Conservation (phyloP, 208 protist species). For the Leishmania amazonensis region DNA sequence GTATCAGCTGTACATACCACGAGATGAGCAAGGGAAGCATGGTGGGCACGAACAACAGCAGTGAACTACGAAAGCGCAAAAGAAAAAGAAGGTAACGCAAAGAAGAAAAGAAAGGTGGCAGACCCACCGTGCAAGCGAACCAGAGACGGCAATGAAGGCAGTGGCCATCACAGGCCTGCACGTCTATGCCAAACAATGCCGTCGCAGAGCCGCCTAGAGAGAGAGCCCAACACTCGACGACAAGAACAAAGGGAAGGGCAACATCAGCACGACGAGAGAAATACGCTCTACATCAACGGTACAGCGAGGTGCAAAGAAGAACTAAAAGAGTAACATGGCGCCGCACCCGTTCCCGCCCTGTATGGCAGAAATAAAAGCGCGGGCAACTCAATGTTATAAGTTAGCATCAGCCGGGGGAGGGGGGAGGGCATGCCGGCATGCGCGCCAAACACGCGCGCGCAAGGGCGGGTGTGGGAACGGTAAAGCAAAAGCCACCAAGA, state of each 20-base stretch:
- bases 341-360: neutral
- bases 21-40: neutral
- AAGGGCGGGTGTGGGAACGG: neutral
- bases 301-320: neutral
- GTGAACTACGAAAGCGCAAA: neutral
- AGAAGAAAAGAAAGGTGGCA: conserved; percentile 1
- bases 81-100: neutral
- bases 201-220: neutral
- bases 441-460: neutral
- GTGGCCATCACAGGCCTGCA: neutral
- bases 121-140: neutral
- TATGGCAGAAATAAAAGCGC: neutral
- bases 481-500: neutral
- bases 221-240: neutral
- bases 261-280: neutral
- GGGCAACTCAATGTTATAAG: neutral
- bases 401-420: too few species aligned
- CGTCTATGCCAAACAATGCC: neutral
- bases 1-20: neutral
- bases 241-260: neutral
- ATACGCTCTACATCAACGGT: neutral
- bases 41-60: neutral
- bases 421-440: neutral
- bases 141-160: conserved; percentile 14
- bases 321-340: neutral